These are phyloP conservation scores for Daedaleopsis sinensis DNA, from an alignment of 768 basidiomycete species.

Conservation along the genomic window DNA sequence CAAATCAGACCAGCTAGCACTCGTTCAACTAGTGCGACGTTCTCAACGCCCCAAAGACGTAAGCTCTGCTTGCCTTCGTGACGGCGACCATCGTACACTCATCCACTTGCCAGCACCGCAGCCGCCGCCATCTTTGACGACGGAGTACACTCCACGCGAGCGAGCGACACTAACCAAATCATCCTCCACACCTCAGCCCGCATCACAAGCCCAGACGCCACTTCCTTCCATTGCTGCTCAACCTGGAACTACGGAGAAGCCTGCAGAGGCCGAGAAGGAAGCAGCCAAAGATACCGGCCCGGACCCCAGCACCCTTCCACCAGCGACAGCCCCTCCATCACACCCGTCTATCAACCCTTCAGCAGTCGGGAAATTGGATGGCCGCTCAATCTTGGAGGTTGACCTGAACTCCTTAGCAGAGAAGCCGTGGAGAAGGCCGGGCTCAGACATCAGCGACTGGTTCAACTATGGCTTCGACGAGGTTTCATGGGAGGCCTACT, in stretches of 20 bases:
- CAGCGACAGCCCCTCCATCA: slow-evolving; percentile 72
- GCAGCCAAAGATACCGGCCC: slow-evolving; percentile 40
- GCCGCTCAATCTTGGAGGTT: slow-evolving; percentile 82
- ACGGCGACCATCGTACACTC: slow-evolving; percentile 1
- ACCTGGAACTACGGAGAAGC: slow-evolving; percentile 24
- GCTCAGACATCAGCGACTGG: slow-evolving; percentile 94
- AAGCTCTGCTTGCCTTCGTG: slow-evolving; percentile 19
- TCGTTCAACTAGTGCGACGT: slow-evolving; percentile 32
- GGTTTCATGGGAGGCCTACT: slow-evolving; percentile 92
- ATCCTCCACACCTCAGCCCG: slow-evolving; percentile 30
- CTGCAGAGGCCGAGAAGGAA: slow-evolving; percentile 23
- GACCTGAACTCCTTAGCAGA: slow-evolving; percentile 75
- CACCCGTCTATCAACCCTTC: slow-evolving; percentile 78
- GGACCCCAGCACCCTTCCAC: slow-evolving; percentile 67
- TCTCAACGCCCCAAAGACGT: slow-evolving; percentile 34
- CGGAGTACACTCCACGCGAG: slow-evolving; percentile 79
- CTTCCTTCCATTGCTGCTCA: slow-evolving; percentile 20
- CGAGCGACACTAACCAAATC: slow-evolving; percentile 51
- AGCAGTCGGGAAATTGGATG: slow-evolving; percentile 65
- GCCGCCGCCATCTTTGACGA: slow-evolving; percentile 70
- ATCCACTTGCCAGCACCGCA: slow-evolving; percentile 37
- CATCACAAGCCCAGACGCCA: slow-evolving; percentile 22
- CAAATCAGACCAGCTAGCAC: slow-evolving; percentile 37
- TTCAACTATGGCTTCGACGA: slow-evolving; percentile 99
- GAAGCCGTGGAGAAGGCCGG: slow-evolving; percentile 91